Evolutionary conservation across 1,139 yeast genomes (phyloP).

Genomic region (Protomyces macrosporus): DNA sequence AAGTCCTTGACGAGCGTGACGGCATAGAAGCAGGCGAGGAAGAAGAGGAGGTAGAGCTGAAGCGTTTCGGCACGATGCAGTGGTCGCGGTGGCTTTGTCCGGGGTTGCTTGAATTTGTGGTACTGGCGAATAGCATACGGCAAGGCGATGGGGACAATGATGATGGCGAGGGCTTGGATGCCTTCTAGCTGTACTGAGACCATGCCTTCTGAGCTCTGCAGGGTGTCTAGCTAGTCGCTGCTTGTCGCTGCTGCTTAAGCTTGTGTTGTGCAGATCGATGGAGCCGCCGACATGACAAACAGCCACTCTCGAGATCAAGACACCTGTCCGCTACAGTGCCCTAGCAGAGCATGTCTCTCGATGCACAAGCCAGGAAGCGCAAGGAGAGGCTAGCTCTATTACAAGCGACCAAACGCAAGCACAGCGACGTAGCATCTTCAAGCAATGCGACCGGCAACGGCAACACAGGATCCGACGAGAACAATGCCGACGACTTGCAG

Average conservation of each 20-base stretch:
- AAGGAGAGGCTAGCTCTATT: slow-evolving; percentile 20
- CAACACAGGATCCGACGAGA: background rate
- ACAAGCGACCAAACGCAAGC: slow-evolving; percentile 13
- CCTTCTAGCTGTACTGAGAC: background rate
- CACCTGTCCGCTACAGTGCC: background rate
- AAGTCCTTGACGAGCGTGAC: background rate
- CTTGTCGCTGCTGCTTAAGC: background rate
- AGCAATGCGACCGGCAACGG: background rate
- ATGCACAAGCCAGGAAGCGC: slow-evolving; percentile 17
- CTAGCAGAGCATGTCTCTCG: slow-evolving; percentile 3
- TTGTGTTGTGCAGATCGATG: background rate
- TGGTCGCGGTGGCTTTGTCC: background rate
- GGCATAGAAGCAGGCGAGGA: background rate
- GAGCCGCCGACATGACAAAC: background rate
- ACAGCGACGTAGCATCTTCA: background rate
- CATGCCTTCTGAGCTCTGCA: background rate
- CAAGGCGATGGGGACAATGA: slow-evolving; percentile 7
- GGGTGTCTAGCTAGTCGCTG: background rate
- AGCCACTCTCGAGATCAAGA: background rate
- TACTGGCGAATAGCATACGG: slow-evolving; percentile 2
- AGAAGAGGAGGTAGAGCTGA: background rate
- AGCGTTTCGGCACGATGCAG: background rate
- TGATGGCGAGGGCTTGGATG: slow-evolving; percentile 12
- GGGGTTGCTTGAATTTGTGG: background rate
- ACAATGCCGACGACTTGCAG: background rate